These are phyloP conservation scores for Malbranchea zuffiana DNA, from an alignment of 2,329 filamentous ascomycete species.

Conservation along the genomic window DNA sequence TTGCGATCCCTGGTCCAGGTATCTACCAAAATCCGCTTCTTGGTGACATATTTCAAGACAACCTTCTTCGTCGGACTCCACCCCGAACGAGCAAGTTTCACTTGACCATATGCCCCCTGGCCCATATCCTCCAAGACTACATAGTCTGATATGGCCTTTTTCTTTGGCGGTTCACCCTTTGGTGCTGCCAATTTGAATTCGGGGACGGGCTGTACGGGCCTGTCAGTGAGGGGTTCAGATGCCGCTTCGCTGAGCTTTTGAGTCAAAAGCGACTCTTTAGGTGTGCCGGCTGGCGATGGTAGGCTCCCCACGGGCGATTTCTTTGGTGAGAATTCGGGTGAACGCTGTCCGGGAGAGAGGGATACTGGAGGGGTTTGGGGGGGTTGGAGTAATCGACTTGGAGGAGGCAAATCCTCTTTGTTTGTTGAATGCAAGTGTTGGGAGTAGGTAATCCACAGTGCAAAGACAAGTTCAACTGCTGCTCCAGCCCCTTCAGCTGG, in stretches of 20 bases:
- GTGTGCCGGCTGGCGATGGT: conserved; percentile 24
- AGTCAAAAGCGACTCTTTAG: conserved; percentile 39
- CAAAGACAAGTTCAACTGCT: conserved; percentile 76
- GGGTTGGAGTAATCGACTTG: conserved; percentile 46
- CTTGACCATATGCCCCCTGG: conserved; percentile 92
- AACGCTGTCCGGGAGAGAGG: conserved; percentile 63
- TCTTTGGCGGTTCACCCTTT: conserved; percentile 37
- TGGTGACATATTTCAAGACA: conserved; percentile 96
- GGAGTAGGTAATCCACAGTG: conserved; percentile 95
- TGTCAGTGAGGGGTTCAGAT: conserved; percentile 35
- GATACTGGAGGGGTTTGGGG: conserved; percentile 62
- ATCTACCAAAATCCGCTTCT: conserved; percentile 89
- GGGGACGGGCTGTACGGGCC: conserved; percentile 29
- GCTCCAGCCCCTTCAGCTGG: conserved; percentile 32
- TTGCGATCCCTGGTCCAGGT: conserved; percentile 94
- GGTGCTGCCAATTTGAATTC: conserved; percentile 20
- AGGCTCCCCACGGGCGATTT: conserved; percentile 19
- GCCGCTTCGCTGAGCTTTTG: conserved; percentile 42
- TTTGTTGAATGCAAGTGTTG: conserved; percentile 74
- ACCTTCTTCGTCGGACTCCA: conserved; percentile 65
- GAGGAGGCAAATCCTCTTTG: conserved; percentile 47
- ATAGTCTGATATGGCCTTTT: conserved; percentile 84
- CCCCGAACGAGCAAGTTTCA: conserved; percentile 86
- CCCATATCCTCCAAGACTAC: conserved; percentile 95
- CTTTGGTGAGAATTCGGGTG: conserved; percentile 23